A percentile compares a stretch with the other conserved stretches of the same genome.
Evolutionary conservation across 2,329 filamentous ascomycete species (phyloP).

Genomic region (Penicillium sp.): DNA sequence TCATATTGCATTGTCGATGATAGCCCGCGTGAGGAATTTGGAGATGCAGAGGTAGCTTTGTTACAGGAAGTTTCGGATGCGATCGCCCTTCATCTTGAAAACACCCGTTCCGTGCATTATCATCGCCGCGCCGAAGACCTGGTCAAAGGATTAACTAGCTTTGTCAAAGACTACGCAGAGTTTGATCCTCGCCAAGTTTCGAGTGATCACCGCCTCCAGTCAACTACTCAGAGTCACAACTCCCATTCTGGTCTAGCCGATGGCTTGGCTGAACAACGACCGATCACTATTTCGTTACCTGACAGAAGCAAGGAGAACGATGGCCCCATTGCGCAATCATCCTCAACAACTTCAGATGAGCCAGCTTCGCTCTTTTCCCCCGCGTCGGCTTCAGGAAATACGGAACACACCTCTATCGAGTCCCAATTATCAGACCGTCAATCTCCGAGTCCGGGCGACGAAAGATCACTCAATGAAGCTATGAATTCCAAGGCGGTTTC

Average conservation of each 20-base stretch:
- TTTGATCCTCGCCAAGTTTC: slow-evolving; percentile 24
- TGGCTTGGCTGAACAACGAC: not conserved
- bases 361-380: not conserved
- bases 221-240: not conserved
- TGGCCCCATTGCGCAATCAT: not conserved
- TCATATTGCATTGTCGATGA: slow-evolving; percentile 61
- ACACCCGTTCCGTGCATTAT: slow-evolving; percentile 54
- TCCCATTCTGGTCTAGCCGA: not conserved
- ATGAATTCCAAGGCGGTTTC: not conserved
- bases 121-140: slow-evolving; percentile 59
- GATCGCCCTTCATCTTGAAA: slow-evolving; percentile 60
- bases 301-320: not conserved
- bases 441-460: slow-evolving; percentile 1
- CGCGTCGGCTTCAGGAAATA: not conserved
- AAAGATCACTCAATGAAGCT: slow-evolving; percentile 10
- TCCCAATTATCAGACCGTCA: not conserved
- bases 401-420: not conserved
- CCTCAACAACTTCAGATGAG: not conserved
- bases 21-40: slow-evolving; percentile 49
- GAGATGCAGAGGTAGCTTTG: slow-evolving; percentile 38
- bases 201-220: slow-evolving; percentile 9
- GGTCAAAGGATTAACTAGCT: slow-evolving; percentile 54
- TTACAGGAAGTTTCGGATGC: slow-evolving; percentile 58
- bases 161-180: slow-evolving; percentile 45
- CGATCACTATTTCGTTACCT: not conserved